Base-by-base conservation (phyloP, 306 rosid genomes). In the Comarum palustre region DNA sequence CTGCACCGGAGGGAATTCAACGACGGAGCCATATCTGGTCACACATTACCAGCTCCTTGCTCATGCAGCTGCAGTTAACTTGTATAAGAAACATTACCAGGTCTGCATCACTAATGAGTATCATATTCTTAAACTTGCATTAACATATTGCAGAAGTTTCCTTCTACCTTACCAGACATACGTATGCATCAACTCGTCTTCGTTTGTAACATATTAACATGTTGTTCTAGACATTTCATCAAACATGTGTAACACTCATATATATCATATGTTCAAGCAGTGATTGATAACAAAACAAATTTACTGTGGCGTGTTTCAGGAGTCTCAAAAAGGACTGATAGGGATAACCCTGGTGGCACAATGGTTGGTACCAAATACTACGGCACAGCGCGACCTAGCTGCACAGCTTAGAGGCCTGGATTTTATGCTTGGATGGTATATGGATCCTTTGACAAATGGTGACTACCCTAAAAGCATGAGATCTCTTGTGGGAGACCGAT, bases 381-480 rank as follows among this genome's bases (percentile, higher is more conserved):
- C 82, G 25, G 45, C 80, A 24, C 79, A 24, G 64, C 27, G 22
- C 5, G 84, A 88, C 55, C 42, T 34, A 11, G 46, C 38, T 1
- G 90, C 96, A 0, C 80, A 86, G 4, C 6, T 7, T 31, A 58
- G 91, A 32, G 83, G 83, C 43, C 76, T 84, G 63, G 92, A 87
- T 77, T 90, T 87, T 68, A 55, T 45, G 73, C 43, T 86, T 64
- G 90, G 90, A 66, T 90, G 96, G 91, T 90, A 81, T 62, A 14
- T 84, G 83, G 78, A 80, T 20, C 87, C 82, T 13, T 11, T 84
- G 16, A 61, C 66, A 29, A 63, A 8, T 45, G 87, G 87, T 1
- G 78, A 80, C 14, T 84, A 80, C 22, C 85, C 87, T 1, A 38
- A 9, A 3, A 80, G 39, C 31, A 77, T 80, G 85, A 50, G 22